These are phyloP conservation scores for Nakazawaea wickerhamii DNA, from an alignment of 805 yeast species.

Conservation along the genomic window DNA sequence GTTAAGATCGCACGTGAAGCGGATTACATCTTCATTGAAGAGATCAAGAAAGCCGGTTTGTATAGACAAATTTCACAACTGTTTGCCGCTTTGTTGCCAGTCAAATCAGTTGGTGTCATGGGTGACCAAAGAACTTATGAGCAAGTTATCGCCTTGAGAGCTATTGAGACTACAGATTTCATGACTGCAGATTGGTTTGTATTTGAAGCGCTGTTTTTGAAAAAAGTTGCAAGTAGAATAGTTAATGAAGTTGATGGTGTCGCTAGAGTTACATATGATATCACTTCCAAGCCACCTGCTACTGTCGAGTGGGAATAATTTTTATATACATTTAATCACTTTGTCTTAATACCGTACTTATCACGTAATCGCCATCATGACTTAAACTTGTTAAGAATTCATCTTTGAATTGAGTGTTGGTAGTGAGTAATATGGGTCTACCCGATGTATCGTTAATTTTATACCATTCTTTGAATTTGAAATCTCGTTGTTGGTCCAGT, in stretches of 20 bases:
- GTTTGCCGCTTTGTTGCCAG: constrained; percentile 94
- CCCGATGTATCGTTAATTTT: constrained; percentile 33
- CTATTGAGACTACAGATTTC: constrained; percentile 95
- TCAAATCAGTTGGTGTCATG: constrained; percentile 98
- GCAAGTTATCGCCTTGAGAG: constrained; percentile 98
- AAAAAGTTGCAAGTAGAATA: constrained; percentile 89
- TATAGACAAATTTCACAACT: constrained; percentile 95
- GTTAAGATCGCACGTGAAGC: constrained; percentile 97
- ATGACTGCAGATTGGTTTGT: constrained; percentile 99
- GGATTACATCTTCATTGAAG: constrained; percentile 92
- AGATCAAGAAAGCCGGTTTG: constrained; percentile 88
- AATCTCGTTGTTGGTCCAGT: constrained; percentile 39
- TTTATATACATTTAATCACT: constrained; percentile 1
- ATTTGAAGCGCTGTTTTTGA: constrained; percentile 87
- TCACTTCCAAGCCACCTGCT: constrained; percentile 99
- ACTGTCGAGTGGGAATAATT: constrained; percentile 96
- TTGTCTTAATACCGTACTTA: constrained; percentile 44
- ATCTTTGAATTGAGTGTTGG: constrained; percentile 29
- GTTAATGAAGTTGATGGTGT: constrained; percentile 99
- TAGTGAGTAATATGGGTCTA: constrained; percentile 37
- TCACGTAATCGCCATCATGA: constrained; percentile 59
- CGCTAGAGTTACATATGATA: constrained; percentile 97
- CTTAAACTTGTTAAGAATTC: constrained; percentile 50
- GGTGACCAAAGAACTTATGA: constrained; percentile 99
- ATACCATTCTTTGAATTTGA: constrained; percentile 58